phyloP scores from a whole-genome alignment of 345 rosid genomes.

The Passiflora organensis region DNA sequence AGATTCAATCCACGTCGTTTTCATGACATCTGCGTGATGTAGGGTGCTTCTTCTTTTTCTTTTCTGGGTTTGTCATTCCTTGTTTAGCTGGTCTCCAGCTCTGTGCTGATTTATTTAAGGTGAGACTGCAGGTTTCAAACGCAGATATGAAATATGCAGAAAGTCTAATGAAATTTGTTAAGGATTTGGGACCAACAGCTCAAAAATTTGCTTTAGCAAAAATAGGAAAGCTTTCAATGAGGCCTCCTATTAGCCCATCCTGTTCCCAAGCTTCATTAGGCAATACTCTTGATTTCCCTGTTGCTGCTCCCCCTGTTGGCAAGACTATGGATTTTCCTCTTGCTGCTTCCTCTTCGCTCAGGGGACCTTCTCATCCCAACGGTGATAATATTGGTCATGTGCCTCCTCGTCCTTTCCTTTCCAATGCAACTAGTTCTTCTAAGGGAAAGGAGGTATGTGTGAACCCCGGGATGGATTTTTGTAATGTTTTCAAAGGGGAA shows the following conservation, averaged over 20 bases:
- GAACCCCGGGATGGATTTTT: background rate
- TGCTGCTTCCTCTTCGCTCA: conserved; percentile 1
- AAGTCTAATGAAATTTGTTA: conserved; percentile 17
- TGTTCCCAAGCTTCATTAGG: conserved; percentile 3
- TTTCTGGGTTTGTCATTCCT: too few relatives aligned
- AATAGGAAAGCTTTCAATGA: conserved; percentile 7
- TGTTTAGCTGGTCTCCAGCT: background rate
- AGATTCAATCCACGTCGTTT: too few relatives aligned
- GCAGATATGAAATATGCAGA: conserved; percentile 1
- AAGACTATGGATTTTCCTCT: too few relatives aligned
- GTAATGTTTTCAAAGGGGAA: background rate
- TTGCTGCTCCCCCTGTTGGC: too few relatives aligned
- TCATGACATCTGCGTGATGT: too few relatives aligned
- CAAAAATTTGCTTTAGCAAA: conserved; percentile 15
- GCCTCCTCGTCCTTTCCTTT: background rate
- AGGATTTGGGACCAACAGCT: conserved; percentile 20
- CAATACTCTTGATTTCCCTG: too few relatives aligned
- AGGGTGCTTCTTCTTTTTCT: too few relatives aligned
- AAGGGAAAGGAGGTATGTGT: conserved; percentile 12
- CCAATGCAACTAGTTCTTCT: conserved; percentile 2
- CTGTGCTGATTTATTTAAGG: background rate
- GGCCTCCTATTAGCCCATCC: conserved; percentile 1
- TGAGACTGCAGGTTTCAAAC: conserved; percentile 5
- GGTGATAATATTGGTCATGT: background rate
- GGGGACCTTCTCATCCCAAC: conserved; percentile 1